Conservation (phyloP, 2,329 filamentous ascomycete species). For the Pyrenophora tritici-repentis region DNA sequence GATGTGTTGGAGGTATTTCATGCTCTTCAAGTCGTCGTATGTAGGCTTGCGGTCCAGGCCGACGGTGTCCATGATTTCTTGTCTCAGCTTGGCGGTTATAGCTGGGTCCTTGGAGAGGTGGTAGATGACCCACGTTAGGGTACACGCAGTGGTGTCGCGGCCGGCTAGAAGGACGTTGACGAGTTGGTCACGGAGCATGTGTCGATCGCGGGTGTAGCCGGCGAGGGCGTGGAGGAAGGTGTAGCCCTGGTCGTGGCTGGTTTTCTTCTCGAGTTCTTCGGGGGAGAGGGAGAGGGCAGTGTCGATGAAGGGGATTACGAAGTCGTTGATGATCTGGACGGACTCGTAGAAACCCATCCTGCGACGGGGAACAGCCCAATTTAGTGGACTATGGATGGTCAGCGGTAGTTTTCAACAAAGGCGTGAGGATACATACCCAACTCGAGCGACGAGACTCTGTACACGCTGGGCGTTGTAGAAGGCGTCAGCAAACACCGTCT, state of each 20-base stretch:
- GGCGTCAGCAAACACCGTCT: slow-evolving; percentile 74
- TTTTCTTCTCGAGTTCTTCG: slow-evolving; percentile 73
- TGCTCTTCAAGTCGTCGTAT: slow-evolving; percentile 81
- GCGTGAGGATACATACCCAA: slow-evolving; percentile 56
- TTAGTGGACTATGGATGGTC: slow-evolving; percentile 58
- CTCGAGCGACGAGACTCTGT: slow-evolving; percentile 69
- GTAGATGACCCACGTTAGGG: slow-evolving; percentile 81
- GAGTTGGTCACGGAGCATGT: slow-evolving; percentile 81
- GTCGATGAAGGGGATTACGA: slow-evolving; percentile 79
- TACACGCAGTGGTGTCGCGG: slow-evolving; percentile 83
- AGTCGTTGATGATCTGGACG: slow-evolving; percentile 72
- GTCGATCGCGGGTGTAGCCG: slow-evolving; percentile 70
- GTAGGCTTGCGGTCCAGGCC: slow-evolving; percentile 66
- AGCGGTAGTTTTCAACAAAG: not conserved
- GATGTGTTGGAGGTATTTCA: slow-evolving; percentile 69
- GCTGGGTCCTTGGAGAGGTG: slow-evolving; percentile 75
- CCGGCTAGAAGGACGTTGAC: slow-evolving; percentile 75
- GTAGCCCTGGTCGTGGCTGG: slow-evolving; percentile 72
- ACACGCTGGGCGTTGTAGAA: slow-evolving; percentile 79
- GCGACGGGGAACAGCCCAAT: slow-evolving; percentile 65
- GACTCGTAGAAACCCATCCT: slow-evolving; percentile 64
- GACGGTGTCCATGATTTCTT: slow-evolving; percentile 71
- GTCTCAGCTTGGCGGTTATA: slow-evolving; percentile 69
- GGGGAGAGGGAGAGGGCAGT: slow-evolving; percentile 69
- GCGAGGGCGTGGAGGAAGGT: slow-evolving; percentile 88